Evolutionary conservation across 352 stramenopile species (phyloP).

Genomic region (Phytophthora syringae): DNA sequence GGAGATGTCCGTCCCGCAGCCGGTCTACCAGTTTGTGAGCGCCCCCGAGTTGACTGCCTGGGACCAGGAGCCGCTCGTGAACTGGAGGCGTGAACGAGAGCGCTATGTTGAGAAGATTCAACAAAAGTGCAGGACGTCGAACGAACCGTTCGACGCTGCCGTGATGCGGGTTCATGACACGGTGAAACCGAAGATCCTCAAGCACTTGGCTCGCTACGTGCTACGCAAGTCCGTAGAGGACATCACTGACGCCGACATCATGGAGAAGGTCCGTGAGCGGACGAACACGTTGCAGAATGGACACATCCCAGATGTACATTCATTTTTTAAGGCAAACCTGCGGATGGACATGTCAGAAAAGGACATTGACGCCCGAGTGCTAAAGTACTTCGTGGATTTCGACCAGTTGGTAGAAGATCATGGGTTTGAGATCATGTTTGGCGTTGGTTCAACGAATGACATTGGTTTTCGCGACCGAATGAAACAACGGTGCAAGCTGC

Average conservation of each 20-base stretch:
- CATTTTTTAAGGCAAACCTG: no score
- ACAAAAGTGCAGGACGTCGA: background rate
- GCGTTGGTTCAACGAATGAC: background rate
- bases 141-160: no score
- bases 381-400: background rate
- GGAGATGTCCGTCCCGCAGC: constrained; percentile 11
- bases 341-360: no score
- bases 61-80: background rate
- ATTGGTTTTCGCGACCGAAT: background rate
- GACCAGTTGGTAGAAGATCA: background rate
- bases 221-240: no score
- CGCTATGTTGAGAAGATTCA: background rate
- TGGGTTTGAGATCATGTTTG: background rate
- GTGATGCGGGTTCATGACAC: no score
- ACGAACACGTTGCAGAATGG: no score
- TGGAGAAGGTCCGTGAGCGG: no score
- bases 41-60: constrained; percentile 7
- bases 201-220: no score
- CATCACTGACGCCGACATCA: no score
- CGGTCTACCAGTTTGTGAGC: constrained; percentile 23
- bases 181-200: no score
- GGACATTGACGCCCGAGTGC: background rate
- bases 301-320: no score
- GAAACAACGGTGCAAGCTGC: background rate
- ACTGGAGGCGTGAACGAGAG: background rate